A percentile compares a stretch with the other conserved stretches of the same genome.
Evolutionary conservation across 2,329 filamentous ascomycete species (phyloP).

Genomic region (Sporothrix brasiliensis): DNA sequence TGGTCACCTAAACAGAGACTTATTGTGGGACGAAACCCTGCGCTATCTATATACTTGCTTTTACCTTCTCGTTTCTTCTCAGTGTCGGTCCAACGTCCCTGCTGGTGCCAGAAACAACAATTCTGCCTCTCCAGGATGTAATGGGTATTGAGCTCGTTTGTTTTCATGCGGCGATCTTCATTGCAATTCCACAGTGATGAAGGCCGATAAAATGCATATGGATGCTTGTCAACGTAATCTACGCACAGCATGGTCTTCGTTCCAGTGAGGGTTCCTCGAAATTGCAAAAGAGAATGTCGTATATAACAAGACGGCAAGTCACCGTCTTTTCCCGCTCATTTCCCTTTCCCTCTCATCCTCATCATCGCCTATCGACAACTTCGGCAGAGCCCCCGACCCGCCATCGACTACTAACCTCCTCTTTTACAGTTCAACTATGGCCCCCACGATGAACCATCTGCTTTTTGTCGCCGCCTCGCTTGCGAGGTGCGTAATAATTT

Average conservation of each 20-base stretch:
- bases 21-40: not conserved
- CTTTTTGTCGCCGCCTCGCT: conserved; percentile 4
- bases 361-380: not conserved
- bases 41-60: not conserved
- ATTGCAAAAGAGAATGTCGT: not conserved
- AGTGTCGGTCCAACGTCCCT: not conserved
- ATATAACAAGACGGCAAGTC: conserved; percentile 10
- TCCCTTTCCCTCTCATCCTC: not conserved
- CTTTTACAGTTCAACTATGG: not conserved
- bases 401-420: not conserved
- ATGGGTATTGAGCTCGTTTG: not conserved
- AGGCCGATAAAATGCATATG: conserved; percentile 17
- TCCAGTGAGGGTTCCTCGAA: not conserved
- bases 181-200: not conserved
- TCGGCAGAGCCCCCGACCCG: not conserved
- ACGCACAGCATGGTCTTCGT: not conserved
- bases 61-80: conserved; percentile 22
- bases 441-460: conserved; percentile 10
- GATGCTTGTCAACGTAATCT: not conserved
- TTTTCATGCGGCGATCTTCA: conserved; percentile 1
- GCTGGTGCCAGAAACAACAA: not conserved
- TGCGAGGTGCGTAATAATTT: not conserved
- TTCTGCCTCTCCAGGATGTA: not conserved
- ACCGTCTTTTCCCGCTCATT: not conserved
- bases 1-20: not conserved